A percentile compares a stretch with the other conserved stretches of the same genome.
phyloP scores from a whole-genome alignment of 768 basidiomycete genomes.

The Auriscalpium orientale region DNA sequence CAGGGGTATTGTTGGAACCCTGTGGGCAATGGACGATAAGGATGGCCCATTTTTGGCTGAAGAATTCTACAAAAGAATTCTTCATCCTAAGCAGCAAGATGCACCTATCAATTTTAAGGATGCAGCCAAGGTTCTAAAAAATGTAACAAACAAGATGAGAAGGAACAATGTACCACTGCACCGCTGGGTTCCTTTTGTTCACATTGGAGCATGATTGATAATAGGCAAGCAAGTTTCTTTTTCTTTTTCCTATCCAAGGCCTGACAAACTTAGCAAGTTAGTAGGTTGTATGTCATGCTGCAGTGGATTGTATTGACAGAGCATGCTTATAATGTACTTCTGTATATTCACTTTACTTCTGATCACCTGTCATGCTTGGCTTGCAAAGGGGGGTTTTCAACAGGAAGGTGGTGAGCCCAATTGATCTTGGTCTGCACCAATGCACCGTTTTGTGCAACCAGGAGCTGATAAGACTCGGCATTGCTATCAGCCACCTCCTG shows the following conservation, averaged over 20 bases:
- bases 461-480: constrained; percentile 4
- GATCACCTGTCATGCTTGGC: constrained; percentile 23
- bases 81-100: not conserved
- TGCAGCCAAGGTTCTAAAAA: not conserved
- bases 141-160: constrained; percentile 1
- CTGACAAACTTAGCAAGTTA: no score
- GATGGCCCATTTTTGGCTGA: constrained; percentile 5
- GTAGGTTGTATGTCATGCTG: no score
- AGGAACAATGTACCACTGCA: constrained; percentile 1
- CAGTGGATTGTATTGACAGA: no score
- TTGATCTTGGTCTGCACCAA: constrained; percentile 16
- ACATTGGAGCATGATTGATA: not conserved
- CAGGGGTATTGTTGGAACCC: constrained; percentile 6
- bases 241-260: no score
- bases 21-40: constrained; percentile 11
- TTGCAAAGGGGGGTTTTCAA: constrained; percentile 21
- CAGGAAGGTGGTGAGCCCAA: constrained; percentile 24
- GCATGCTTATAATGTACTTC: no score
- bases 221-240: not conserved
- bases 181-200: constrained; percentile 8
- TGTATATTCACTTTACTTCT: not conserved
- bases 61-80: not conserved
- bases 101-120: not conserved
- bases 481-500: not conserved
- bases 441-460: not conserved